Conservation (phyloP, 352 stramenopile genomes). For the Globisporangium barbulae region DNA sequence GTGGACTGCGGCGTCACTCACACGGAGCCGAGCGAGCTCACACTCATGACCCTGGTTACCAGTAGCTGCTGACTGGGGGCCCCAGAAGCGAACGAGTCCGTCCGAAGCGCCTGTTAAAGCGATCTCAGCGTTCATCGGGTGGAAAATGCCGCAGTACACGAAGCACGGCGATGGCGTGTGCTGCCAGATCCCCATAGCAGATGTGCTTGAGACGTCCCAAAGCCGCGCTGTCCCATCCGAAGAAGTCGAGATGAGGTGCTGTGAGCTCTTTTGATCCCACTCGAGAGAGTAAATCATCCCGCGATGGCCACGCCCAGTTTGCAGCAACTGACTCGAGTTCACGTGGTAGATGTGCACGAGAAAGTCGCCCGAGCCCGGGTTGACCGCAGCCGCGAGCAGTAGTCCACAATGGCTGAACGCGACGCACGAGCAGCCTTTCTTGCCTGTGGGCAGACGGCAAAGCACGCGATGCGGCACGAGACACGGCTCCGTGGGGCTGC, state of each 20-base stretch:
- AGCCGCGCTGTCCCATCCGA: conserved; percentile 52
- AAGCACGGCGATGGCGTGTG: conserved; percentile 54
- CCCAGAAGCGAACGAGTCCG: conserved; percentile 45
- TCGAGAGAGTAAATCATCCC: conserved; percentile 59
- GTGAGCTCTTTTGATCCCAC: conserved; percentile 27
- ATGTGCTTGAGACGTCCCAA: conserved; percentile 28
- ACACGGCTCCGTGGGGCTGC: conserved; percentile 36
- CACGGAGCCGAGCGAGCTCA: conserved; percentile 6
- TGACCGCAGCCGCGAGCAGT: conserved; percentile 47
- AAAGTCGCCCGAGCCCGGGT: conserved; percentile 29
- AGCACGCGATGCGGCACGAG: conserved; percentile 57
- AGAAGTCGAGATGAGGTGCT: conserved; percentile 48
- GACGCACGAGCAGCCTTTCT: conserved; percentile 54
- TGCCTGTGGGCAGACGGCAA: conserved; percentile 46
- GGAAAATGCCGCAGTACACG: conserved; percentile 65
- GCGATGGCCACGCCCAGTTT: conserved; percentile 41
- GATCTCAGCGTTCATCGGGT: conserved; percentile 25
- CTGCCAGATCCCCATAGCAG: conserved; percentile 30
- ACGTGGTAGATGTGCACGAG: conserved; percentile 48
- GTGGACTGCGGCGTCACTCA: conserved; percentile 41
- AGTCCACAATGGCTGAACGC: conserved; percentile 57
- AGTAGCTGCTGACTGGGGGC: conserved; percentile 3
- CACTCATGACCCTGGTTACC: neutral
- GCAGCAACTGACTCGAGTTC: conserved; percentile 31
- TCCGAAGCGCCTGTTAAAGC: conserved; percentile 54